Base-by-base conservation (phyloP, 768 basidiomycete species). In the Suillus variegatus region DNA sequence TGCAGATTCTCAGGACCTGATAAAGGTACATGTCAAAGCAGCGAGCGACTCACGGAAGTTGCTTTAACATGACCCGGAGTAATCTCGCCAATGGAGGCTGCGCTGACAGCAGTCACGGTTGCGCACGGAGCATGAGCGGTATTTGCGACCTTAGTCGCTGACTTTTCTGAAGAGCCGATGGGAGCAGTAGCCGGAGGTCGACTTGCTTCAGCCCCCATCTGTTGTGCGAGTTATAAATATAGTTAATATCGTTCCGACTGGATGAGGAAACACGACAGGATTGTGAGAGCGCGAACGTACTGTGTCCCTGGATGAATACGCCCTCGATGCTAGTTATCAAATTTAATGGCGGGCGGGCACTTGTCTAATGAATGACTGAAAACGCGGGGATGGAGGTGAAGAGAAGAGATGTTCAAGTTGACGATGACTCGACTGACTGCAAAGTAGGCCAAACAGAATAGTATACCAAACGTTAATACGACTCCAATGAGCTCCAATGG, bases 181-280 rank as follows among this genome's bases (percentile, higher is more conserved):
- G 43, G 14, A 20, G 62, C 32, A 25, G 38, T 40, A 43, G 8
- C 16, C 22, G 47, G 55, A 44, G 41, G 55, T 20, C 54, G 64
- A n/a, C 55, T 66, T 56, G 62, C 43, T 57, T 66, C 63, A 12
- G 20, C 54, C 36, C 46, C 63, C 63, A 64, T 66, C 14, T 20
- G 41, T 60, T 54, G 38, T 40, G 41, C 18, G 25, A 63, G 14
- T 40, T 36, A 32, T 60, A 28, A 61, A 61, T 57, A 38, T 28
- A 41, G 20, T 13, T 20, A 28, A 35, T 36, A 40, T n/a, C 12
- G 36, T 40, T 35, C 20, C 1, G 9, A 32, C 47, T n/a, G 36
- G 38, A 41, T 43, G 41, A 43, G 25, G 41, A 60, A 60, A 20
- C 40, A 41, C 25, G 6, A 32, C 58, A 9, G 18, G 41, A 41